phyloP scores from a whole-genome alignment of 2,329 filamentous ascomycete species.

The Arachnopeziza araneosa region DNA sequence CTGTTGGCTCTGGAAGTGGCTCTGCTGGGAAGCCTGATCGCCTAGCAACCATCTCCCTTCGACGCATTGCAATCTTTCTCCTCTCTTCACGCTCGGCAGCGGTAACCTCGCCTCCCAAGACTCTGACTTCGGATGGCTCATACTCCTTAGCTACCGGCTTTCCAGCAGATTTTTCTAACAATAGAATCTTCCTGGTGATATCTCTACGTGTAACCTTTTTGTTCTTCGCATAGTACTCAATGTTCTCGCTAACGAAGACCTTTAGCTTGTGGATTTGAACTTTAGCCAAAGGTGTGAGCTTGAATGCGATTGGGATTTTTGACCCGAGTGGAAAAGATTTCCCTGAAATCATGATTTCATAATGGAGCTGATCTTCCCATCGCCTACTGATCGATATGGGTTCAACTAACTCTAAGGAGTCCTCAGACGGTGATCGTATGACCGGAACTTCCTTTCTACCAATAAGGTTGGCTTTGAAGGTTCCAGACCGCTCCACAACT shows the following conservation, averaged over 20 bases:
- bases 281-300: slow-evolving; percentile 67
- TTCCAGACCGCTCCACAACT: slow-evolving; percentile 61
- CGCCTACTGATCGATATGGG: slow-evolving; percentile 70
- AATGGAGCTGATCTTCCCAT: slow-evolving; percentile 72
- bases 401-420: slow-evolving; percentile 66
- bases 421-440: slow-evolving; percentile 63
- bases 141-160: slow-evolving; percentile 57
- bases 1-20: slow-evolving; percentile 34
- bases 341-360: slow-evolving; percentile 72
- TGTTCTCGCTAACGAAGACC: slow-evolving; percentile 66
- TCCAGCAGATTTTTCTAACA: slow-evolving; percentile 68
- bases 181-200: slow-evolving; percentile 57
- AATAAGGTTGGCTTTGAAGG: slow-evolving; percentile 63
- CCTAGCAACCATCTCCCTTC: slow-evolving; percentile 44
- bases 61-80: slow-evolving; percentile 27
- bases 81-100: slow-evolving; percentile 36
- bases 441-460: slow-evolving; percentile 62
- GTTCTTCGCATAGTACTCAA: slow-evolving; percentile 64
- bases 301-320: slow-evolving; percentile 70
- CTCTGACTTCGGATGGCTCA: slow-evolving; percentile 58
- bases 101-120: slow-evolving; percentile 62
- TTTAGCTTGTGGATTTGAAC: slow-evolving; percentile 71
- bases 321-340: slow-evolving; percentile 70
- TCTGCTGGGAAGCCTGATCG: slow-evolving; percentile 43
- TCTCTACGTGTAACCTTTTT: slow-evolving; percentile 64